Evolutionary conservation across 345 rosid genomes (phyloP).

Genomic region (Linum trigynum): DNA sequence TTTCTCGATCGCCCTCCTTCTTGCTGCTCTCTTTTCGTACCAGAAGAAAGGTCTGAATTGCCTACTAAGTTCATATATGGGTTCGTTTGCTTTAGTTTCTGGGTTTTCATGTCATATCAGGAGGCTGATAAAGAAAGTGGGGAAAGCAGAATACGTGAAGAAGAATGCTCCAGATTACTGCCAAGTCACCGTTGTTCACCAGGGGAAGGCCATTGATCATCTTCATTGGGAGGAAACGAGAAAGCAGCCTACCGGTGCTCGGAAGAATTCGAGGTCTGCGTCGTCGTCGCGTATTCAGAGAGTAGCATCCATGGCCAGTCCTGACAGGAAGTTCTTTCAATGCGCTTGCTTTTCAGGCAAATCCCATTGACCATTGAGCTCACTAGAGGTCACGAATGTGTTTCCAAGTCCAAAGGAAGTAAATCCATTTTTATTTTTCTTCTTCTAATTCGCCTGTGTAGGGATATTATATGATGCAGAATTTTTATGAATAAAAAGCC

Average conservation of each 20-base stretch:
- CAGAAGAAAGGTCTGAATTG: no score
- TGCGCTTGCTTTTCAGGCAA: conserved; percentile 39
- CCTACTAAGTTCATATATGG: no score
- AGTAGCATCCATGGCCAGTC: not conserved
- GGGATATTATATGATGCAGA: no score
- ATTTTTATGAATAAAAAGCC: no score
- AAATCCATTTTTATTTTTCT: no score
- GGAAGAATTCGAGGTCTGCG: not conserved
- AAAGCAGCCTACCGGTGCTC: not conserved
- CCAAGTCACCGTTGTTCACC: conserved; percentile 33
- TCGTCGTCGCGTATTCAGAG: conserved; percentile 4
- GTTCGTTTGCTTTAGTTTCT: not conserved
- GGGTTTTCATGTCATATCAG: conserved; percentile 9
- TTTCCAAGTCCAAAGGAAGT: no score
- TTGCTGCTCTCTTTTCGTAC: not conserved
- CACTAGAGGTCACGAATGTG: no score
- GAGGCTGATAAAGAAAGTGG: conserved; percentile 22
- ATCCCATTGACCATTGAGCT: conserved; percentile 8
- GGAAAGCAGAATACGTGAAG: conserved; percentile 37
- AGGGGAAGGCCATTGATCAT: conserved; percentile 29
- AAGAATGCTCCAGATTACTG: conserved; percentile 49
- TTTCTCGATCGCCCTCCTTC: not conserved
- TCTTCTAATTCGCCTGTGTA: no score
- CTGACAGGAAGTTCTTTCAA: conserved; percentile 23
- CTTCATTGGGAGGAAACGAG: conserved; percentile 6